Conservation (phyloP, 257 asterid genomes). For the Nyctanthes arbortristis region DNA sequence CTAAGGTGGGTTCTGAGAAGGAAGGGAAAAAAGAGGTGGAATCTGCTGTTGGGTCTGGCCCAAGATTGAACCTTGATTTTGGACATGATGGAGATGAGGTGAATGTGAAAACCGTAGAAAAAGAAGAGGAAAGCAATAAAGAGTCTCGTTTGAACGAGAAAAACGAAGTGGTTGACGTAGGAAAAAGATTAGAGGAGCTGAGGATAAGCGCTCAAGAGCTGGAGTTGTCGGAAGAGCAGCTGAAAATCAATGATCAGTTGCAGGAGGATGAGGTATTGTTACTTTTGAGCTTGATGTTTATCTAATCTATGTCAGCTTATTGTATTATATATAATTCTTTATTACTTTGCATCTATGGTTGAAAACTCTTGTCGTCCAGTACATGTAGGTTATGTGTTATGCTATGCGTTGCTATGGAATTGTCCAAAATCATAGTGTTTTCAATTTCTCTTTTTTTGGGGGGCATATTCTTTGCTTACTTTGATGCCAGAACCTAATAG, state of each 20-base stretch:
- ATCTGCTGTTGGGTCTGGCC: slow-evolving; percentile 20
- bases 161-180: slow-evolving; percentile 34
- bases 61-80: slow-evolving; percentile 18
- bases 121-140: slow-evolving; percentile 23
- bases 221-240: slow-evolving; percentile 52
- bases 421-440: not conserved
- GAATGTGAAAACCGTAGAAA: slow-evolving; percentile 11
- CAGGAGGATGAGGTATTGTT: slow-evolving; percentile 81
- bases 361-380: not conserved
- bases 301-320: slow-evolving; percentile 5
- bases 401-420: not conserved
- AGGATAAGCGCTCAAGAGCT: slow-evolving; percentile 44
- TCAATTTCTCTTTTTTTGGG: not conserved
- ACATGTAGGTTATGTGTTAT: not conserved
- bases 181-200: slow-evolving; percentile 53
- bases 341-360: not conserved
- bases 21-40: slow-evolving; percentile 5
- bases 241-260: slow-evolving; percentile 59
- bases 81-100: slow-evolving; percentile 20
- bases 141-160: slow-evolving; percentile 22
- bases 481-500: too few species aligned
- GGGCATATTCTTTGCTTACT: not conserved
- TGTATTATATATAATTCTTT: slow-evolving; percentile 1
- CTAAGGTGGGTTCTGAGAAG: slow-evolving; percentile 16
- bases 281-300: slow-evolving; percentile 8